These are phyloP conservation scores for Ogataea philodendri DNA, from an alignment of 805 yeast genomes.

Conservation along the genomic window DNA sequence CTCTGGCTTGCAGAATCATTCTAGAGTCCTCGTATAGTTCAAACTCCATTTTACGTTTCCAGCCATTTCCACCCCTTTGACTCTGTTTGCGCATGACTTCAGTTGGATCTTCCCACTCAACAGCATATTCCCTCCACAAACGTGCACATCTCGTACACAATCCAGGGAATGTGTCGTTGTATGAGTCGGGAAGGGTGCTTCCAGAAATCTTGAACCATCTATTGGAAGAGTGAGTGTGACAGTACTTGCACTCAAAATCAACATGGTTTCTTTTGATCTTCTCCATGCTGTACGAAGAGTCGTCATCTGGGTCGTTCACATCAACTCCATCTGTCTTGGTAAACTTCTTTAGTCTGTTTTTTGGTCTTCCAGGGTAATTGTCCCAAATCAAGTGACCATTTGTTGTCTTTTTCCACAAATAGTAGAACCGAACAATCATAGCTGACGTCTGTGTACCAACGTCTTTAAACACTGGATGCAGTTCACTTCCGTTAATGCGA, in stretches of 20 bases:
- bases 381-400: constrained; percentile 82
- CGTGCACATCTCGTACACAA: constrained; percentile 85
- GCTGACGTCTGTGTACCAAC: constrained; percentile 74
- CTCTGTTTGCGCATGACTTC: constrained; percentile 54
- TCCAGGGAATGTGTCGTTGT: constrained; percentile 46
- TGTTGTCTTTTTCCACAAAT: constrained; percentile 86
- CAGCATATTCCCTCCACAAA: constrained; percentile 88
- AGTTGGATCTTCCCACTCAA: constrained; percentile 77
- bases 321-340: constrained; percentile 44
- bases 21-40: constrained; percentile 66
- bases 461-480: constrained; percentile 66
- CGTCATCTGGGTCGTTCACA: constrained; percentile 56
- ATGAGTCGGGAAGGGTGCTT: constrained; percentile 38
- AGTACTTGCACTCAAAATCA: constrained; percentile 65
- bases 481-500: constrained; percentile 68
- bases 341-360: constrained; percentile 49
- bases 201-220: constrained; percentile 79
- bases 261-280: constrained; percentile 43
- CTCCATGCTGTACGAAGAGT: constrained; percentile 62
- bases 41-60: constrained; percentile 62
- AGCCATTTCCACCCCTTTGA: constrained; percentile 46
- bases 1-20: constrained; percentile 49
- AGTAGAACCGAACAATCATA: constrained; percentile 83
- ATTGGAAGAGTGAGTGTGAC: constrained; percentile 52
- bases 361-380: constrained; percentile 65